A percentile compares a stretch with the other conserved stretches of the same genome.
phyloP scores from a whole-genome alignment of 352 stramenopile species.

The Globisporangium okanoganense region DNA sequence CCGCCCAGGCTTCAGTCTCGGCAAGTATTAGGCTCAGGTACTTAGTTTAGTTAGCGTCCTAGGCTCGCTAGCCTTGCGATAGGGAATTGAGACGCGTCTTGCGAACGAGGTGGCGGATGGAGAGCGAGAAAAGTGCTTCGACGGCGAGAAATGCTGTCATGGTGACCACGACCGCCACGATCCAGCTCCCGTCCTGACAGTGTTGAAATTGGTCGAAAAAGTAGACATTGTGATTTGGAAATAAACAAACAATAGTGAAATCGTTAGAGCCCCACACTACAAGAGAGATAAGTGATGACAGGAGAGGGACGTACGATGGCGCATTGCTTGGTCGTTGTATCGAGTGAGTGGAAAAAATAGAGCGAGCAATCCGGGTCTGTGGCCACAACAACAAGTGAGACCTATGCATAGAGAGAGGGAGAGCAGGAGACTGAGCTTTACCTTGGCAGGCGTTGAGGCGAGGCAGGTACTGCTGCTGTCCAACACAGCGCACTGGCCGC shows the following conservation, averaged over 20 bases:
- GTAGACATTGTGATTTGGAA: background rate
- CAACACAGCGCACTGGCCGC: constrained; percentile 22
- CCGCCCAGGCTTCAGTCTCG: constrained; percentile 75
- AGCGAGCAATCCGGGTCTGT: constrained; percentile 53
- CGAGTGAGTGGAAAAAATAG: constrained; percentile 64
- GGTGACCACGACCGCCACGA: constrained; percentile 27
- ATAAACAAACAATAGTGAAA: background rate
- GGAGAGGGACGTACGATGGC: constrained; percentile 41
- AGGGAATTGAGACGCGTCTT: background rate
- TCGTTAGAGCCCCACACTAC: background rate
- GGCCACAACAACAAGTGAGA: background rate
- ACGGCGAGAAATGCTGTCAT: constrained; percentile 32
- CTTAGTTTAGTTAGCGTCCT: background rate
- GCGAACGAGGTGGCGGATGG: constrained; percentile 23
- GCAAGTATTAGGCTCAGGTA: constrained; percentile 39
- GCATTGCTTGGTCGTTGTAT: constrained; percentile 39
- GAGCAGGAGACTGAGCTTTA: too few species aligned
- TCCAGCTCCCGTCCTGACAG: constrained; percentile 35
- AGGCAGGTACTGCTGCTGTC: constrained; percentile 34
- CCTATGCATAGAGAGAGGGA: background rate
- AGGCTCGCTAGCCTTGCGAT: too few species aligned
- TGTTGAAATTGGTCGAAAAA: background rate
- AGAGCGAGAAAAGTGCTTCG: constrained; percentile 39
- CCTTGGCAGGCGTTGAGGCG: constrained; percentile 51
- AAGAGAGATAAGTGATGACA: background rate